Base-by-base conservation (phyloP, 441 rosid genomes). In the Pelargonium australe region DNA sequence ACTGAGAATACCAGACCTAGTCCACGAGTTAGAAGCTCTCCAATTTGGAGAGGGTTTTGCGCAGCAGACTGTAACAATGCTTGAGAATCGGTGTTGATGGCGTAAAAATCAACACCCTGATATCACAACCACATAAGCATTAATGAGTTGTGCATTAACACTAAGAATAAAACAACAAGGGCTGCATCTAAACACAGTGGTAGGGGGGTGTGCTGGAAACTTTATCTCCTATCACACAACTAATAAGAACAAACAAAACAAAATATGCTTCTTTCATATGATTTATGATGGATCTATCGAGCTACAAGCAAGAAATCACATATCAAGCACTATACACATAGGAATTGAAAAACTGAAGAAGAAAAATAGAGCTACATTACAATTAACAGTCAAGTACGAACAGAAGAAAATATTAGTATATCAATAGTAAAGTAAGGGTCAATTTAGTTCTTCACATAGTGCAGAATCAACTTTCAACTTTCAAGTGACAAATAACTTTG, bases 11-110 rank as follows among this genome's bases (percentile, higher is more conserved):
- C 25, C 79, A 61, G 71, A 90, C 99, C 99, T 76, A 94, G 81
- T 64, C 99, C 99, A 58, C 97, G 99, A 73, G 99, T 94, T 83
- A 91, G 72, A 72, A 87, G 91, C 84, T 94, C 99, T 76, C 99
- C 99, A 75, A 91, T 91, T 79, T 91, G 97, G 72, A 94, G 86
- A 2, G 97, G 97, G 76, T 89, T 79, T 77, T 84, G 77, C 0
- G 99, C 97, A 70, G 91, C 85, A 68, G 98, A 88, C 81, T 85
- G 95, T 71, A 91, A 70, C 60, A 94, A 82, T 55, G 98, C 95
- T 83, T 94, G 98, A 40, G 97, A 80, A 82, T 91, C 98, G 0
- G 97, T 93, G 83, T 93, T 93, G 75, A 93, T 86, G 61, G 96
- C 90, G 70, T 91, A 91, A 81, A 93, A 93, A 82, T 93, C 96